phyloP scores from a whole-genome alignment of 805 yeast species.

The Barnettozyma populi region DNA sequence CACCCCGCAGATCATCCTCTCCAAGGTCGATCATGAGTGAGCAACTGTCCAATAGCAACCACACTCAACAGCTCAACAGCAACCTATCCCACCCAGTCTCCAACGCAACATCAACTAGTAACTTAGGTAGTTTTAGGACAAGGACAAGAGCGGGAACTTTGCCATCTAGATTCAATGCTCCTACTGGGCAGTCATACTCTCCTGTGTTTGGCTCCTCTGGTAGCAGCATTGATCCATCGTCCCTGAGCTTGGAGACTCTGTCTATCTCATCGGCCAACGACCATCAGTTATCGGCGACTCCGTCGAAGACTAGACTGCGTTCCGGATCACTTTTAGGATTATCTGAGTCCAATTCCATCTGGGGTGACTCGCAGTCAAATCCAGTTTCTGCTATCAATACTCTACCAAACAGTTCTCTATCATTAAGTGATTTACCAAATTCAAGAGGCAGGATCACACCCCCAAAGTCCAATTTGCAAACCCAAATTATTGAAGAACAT shows the following conservation, averaged over 20 bases:
- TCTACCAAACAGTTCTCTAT: constrained; percentile 6
- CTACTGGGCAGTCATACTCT: constrained; percentile 11
- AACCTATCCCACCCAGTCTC: not conserved
- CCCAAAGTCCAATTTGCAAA: constrained; percentile 10
- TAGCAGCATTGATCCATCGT: constrained; percentile 15
- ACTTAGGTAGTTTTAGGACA: constrained; percentile 38
- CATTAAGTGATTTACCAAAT: constrained; percentile 6
- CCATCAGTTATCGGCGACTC: constrained; percentile 3
- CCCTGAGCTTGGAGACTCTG: constrained; percentile 19
- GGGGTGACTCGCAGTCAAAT: constrained; percentile 39
- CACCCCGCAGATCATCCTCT: constrained; percentile 25
- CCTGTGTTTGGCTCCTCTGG: constrained; percentile 16
- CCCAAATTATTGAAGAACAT: constrained; percentile 16
- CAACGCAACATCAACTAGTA: constrained; percentile 21
- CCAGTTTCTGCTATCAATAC: constrained; percentile 3
- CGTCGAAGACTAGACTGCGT: constrained; percentile 37
- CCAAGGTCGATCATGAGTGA: constrained; percentile 23
- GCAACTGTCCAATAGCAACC: constrained; percentile 8
- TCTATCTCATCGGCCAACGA: constrained; percentile 18
- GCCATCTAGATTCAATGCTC: constrained; percentile 50
- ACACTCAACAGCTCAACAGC: constrained; percentile 2
- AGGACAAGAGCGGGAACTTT: constrained; percentile 77
- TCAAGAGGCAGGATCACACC: constrained; percentile 19
- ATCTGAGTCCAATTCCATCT: constrained; percentile 44
- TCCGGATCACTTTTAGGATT: constrained; percentile 46